These are phyloP conservation scores for Fusarium robinianum DNA, from an alignment of 2,329 filamentous ascomycete genomes.

Conservation along the genomic window DNA sequence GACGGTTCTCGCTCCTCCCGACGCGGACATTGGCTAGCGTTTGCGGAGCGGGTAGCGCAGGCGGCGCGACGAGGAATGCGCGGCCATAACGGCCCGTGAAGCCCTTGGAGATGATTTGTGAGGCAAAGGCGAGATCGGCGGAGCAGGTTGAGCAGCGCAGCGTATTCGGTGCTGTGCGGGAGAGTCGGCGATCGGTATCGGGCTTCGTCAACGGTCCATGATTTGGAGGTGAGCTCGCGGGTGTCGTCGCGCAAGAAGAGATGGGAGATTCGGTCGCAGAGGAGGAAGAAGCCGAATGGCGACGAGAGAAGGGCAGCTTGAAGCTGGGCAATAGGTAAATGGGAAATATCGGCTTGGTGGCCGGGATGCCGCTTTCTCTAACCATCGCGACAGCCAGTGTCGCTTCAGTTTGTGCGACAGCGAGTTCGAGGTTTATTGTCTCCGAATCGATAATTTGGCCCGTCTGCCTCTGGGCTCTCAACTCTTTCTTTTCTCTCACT, in stretches of 20 bases:
- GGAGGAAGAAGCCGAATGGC: constrained; percentile 45
- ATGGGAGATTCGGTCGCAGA: constrained; percentile 36
- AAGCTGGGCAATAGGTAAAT: constrained; percentile 58
- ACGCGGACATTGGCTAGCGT: constrained; percentile 60
- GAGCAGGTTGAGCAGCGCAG: constrained; percentile 63
- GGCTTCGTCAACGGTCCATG: constrained; percentile 19
- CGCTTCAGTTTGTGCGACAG: constrained; percentile 6
- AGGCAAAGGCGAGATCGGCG: constrained; percentile 62
- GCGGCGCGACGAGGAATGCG: constrained; percentile 61
- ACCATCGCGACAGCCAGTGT: constrained; percentile 34
- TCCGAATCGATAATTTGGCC: no score
- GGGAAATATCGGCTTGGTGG: constrained; percentile 53
- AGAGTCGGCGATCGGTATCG: constrained; percentile 38
- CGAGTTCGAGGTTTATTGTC: constrained; percentile 3
- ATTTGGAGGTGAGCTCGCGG: constrained; percentile 35
- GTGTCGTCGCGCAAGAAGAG: constrained; percentile 38
- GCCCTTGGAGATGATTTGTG: constrained; percentile 67
- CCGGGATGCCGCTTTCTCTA: constrained; percentile 46
- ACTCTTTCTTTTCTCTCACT: no score
- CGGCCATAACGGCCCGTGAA: constrained; percentile 69
- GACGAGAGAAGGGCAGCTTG: constrained; percentile 52
- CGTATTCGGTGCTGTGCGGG: constrained; percentile 55
- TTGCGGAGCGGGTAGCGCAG: constrained; percentile 31
- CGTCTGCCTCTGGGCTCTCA: no score
- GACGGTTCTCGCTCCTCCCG: constrained; percentile 58